Evolutionary conservation across 2,329 filamentous ascomycete genomes (phyloP), one percentile per base, ranked within the genome.

Genomic region (Monilinia fructigena): DNA sequence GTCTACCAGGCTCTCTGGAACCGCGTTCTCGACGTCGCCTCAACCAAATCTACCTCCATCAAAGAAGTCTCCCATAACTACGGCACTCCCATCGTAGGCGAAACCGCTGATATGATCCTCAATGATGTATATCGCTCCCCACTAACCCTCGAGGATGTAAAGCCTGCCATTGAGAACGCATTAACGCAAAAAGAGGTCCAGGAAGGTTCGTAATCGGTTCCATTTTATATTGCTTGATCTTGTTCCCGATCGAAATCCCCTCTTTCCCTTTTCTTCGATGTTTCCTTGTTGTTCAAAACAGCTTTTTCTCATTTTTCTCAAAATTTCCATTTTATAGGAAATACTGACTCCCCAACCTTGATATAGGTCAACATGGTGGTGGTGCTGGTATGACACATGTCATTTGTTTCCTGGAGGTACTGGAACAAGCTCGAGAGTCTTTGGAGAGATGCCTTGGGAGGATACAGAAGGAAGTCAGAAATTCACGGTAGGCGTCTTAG

Each of bases 311-410:
- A 7, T 6, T 35, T 35, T 35, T 8, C 31, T 35, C 31, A 35
- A 35, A 7, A 35, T 35, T 5, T 35, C 31, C 31, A 35, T 6
- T 35, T 35, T 35, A 1, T 35, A 35, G 31, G 38, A 11, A 40
- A 40, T 40, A 40, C 38, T 40, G 38, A 40, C 38, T 40, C 38
- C 38, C 11, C 11, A 2, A 14, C 12, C 11, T 11, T 1, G 38
- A 10, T 4, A 16, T 16, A 42, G 40, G 40, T 3, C 86, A 85
- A 70, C 82, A 82, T 1, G 88, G 88, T 3, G 88, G 88, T 23
- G 88, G 88, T n/a, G 87, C 86, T 0, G 87, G 86, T 18, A 89
- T 89, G 86, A 81, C 86, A 81, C 86, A 48, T 88, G 85, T 72
- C 85, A 89, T 72, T 82, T 82, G 69, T 88, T 86, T 78, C 89